Evolutionary conservation across 108 stramenopile species (phyloP).

Genomic region (Nitzschia putrida): DNA sequence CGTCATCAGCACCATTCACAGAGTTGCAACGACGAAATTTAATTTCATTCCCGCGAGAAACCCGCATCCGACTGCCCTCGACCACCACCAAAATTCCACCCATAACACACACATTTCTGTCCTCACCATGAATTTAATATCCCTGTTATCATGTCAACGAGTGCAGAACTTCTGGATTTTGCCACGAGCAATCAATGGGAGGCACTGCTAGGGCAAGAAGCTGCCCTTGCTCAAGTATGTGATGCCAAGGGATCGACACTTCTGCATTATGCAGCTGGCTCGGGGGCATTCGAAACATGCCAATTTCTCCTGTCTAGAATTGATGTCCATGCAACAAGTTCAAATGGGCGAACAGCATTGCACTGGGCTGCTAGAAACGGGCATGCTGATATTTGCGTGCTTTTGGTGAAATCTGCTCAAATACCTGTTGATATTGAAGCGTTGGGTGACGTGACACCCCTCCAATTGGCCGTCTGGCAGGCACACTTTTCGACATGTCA

Average conservation of each 20-base stretch:
- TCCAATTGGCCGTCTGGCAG: conserved; percentile 49
- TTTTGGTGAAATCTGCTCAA: conserved; percentile 5
- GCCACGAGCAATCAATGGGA: too few species aligned
- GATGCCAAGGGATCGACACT: conserved; percentile 29
- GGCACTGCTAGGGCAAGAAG: too few species aligned
- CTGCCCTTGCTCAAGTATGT: background rate
- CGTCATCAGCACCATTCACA: too few species aligned
- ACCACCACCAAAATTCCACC: too few species aligned
- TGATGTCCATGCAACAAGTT: background rate
- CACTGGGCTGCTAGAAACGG: conserved; percentile 58
- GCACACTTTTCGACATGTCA: conserved; percentile 28
- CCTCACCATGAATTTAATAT: too few species aligned
- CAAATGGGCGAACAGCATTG: conserved; percentile 32
- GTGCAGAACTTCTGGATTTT: too few species aligned
- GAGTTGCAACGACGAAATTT: too few species aligned
- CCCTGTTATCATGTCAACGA: too few species aligned
- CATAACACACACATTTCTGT: too few species aligned
- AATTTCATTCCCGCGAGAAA: too few species aligned
- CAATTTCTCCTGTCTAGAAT: conserved; percentile 15
- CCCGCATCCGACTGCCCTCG: too few species aligned
- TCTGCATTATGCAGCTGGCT: conserved; percentile 46
- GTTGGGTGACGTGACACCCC: conserved; percentile 43
- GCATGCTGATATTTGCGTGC: conserved; percentile 11
- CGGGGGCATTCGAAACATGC: conserved; percentile 31
- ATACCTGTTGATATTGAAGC: conserved; percentile 24